Evolutionary conservation across 2,329 filamentous ascomycete species (phyloP).

Genomic region (Verticillium nubilum): DNA sequence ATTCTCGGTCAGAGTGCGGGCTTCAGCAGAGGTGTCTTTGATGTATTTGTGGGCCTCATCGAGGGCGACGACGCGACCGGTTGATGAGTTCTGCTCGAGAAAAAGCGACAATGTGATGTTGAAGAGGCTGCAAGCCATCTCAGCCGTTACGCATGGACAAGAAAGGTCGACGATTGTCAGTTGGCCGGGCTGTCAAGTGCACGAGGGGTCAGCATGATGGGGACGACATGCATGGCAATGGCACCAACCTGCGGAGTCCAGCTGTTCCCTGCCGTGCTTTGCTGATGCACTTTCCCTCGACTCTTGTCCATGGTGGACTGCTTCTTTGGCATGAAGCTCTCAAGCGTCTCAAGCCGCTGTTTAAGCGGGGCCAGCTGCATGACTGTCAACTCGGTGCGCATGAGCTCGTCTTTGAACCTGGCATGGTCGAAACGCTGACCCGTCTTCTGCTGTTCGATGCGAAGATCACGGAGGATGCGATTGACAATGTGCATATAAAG

Average conservation of each 20-base stretch:
- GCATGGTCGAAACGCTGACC: conserved; percentile 41
- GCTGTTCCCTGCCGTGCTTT: conserved; percentile 15
- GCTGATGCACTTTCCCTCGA: conserved; percentile 2
- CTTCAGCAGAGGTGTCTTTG: conserved; percentile 46
- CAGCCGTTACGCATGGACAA: conserved; percentile 62
- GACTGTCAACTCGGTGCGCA: conserved; percentile 30
- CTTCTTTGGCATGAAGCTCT: conserved; percentile 50
- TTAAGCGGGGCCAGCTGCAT: conserved; percentile 50
- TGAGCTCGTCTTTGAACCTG: conserved; percentile 34
- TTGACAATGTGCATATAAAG: conserved; percentile 54
- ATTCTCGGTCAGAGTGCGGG: conserved; percentile 52
- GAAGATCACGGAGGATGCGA: conserved; percentile 52
- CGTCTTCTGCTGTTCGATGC: conserved; percentile 34
- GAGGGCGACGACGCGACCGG: conserved; percentile 59
- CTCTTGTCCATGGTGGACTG: too few species aligned
- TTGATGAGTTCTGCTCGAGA: conserved; percentile 42
- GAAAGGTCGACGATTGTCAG: conserved; percentile 68
- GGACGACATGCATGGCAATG: neutral
- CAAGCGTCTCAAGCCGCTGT: conserved; percentile 55
- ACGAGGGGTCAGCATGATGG: neutral
- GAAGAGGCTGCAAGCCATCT: conserved; percentile 66
- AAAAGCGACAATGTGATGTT: conserved; percentile 65
- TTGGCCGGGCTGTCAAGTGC: conserved; percentile 38
- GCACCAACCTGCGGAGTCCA: conserved; percentile 21
- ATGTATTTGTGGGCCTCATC: conserved; percentile 81